Evolutionary conservation across 768 basidiomycete genomes (phyloP).

Genomic region (Tulasnella sp.): DNA sequence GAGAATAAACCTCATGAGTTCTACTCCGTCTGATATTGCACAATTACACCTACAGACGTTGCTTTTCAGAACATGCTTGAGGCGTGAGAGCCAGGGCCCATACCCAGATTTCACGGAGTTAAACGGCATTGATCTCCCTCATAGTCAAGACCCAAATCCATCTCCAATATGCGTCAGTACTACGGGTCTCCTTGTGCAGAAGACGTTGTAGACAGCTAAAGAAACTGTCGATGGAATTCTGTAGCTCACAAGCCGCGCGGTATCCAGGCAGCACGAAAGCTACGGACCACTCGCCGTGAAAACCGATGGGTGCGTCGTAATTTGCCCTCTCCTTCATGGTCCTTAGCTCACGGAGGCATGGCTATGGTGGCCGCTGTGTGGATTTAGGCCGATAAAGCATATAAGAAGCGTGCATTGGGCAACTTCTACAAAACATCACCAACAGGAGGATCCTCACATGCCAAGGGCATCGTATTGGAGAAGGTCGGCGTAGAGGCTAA

Average conservation of each 20-base stretch:
- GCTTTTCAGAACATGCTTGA: too few species aligned
- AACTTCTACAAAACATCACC: conserved; percentile 99
- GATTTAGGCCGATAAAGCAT: conserved; percentile 96
- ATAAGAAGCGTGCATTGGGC: conserved; percentile 99
- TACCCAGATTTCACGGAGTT: not conserved
- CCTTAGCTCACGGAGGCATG: too few species aligned
- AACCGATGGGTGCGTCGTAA: conserved; percentile 82
- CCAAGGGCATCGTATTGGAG: conserved; percentile 99
- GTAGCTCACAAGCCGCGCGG: conserved; percentile 98
- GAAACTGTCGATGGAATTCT: not conserved
- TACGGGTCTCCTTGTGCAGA: not conserved
- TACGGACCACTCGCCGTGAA: conserved; percentile 83
- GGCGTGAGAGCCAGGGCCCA: not conserved
- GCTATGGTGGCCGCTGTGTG: not conserved
- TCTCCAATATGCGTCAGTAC: conserved; percentile 1
- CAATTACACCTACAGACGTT: too few species aligned
- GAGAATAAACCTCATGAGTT: too few species aligned
- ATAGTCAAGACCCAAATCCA: not conserved
- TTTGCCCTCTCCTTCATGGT: too few species aligned
- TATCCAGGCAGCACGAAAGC: conserved; percentile 97
- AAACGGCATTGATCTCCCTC: not conserved
- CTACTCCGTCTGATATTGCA: too few species aligned
- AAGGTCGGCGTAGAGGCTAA: conserved; percentile 99
- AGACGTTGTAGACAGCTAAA: too few species aligned
- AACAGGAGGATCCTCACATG: conserved; percentile 97